Percentiles rank a stretch among this genome's conserved stretches.
phyloP scores from a whole-genome alignment of 1,284 basidiomycete species.

The Irpex sp. region DNA sequence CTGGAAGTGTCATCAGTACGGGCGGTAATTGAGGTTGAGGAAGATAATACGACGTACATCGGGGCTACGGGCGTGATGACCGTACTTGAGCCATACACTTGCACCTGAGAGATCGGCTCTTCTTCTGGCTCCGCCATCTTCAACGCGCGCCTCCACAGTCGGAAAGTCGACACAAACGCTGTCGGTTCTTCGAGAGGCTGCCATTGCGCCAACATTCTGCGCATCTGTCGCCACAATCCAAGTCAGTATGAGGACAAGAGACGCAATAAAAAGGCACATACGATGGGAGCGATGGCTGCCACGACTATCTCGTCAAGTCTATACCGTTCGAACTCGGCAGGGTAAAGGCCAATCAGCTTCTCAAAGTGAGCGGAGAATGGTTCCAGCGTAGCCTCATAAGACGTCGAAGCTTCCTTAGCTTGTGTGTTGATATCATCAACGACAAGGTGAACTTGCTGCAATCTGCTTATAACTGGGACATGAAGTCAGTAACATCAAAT shows the following conservation, averaged over 20 bases:
- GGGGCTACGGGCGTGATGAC: conserved; percentile 26
- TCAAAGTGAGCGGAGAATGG: conserved; percentile 69
- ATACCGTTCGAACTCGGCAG: conserved; percentile 75
- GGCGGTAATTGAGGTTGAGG: background rate
- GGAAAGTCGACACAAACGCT: conserved; percentile 58
- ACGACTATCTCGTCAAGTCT: conserved; percentile 89
- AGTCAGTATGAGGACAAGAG: conserved; percentile 1
- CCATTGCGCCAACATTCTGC: conserved; percentile 65
- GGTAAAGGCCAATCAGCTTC: conserved; percentile 64
- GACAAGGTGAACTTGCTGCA: conserved; percentile 72
- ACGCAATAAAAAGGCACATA: conserved; percentile 29
- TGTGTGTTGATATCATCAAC: conserved; percentile 63
- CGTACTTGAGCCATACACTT: conserved; percentile 49
- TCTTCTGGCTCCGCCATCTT: conserved; percentile 45
- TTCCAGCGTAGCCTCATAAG: conserved; percentile 66
- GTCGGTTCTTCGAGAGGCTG: conserved; percentile 65
- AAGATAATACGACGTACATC: conserved; percentile 29
- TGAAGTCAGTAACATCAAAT: conserved; percentile 4
- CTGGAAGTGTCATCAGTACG: conserved; percentile 22
- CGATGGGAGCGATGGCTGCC: conserved; percentile 79
- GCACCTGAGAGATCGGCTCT: conserved; percentile 40
- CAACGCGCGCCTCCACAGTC: conserved; percentile 63
- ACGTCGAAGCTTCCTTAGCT: conserved; percentile 55
- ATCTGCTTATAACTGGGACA: conserved; percentile 60
- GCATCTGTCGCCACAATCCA: conserved; percentile 34